These are phyloP conservation scores for Thermothielavioides terrestris DNA, from an alignment of 495 filamentous ascomycete genomes.

Conservation along the genomic window DNA sequence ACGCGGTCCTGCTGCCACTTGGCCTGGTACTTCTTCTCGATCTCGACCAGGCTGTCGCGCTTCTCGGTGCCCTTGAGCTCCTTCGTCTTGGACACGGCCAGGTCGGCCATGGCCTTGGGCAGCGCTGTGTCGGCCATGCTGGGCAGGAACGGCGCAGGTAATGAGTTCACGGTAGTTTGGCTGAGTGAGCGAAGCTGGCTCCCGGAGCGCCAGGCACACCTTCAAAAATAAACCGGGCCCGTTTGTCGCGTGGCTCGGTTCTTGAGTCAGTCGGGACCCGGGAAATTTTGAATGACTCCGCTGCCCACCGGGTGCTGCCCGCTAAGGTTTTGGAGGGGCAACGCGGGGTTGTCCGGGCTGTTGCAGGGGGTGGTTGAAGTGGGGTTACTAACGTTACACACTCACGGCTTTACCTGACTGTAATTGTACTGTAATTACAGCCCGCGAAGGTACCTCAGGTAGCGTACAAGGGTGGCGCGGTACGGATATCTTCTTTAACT, in stretches of 20 bases:
- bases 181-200: neutral
- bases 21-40: constrained; percentile 88
- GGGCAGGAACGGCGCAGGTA: too few relatives aligned
- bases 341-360: constrained; percentile 12
- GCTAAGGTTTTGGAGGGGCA: constrained; percentile 21
- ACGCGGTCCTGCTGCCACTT: constrained; percentile 70
- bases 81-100: constrained; percentile 40
- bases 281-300: constrained; percentile 19
- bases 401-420: too few relatives aligned
- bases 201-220: neutral
- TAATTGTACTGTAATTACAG: too few relatives aligned
- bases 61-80: constrained; percentile 69
- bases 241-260: neutral
- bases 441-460: too few relatives aligned
- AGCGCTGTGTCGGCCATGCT: constrained; percentile 30
- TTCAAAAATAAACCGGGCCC: neutral
- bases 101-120: constrained; percentile 29
- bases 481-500: too few relatives aligned
- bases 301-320: neutral
- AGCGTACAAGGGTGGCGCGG: too few relatives aligned
- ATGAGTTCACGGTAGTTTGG: too few relatives aligned
- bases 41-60: constrained; percentile 74
- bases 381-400: too few relatives aligned
- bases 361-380: too few relatives aligned
- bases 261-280: neutral